Conservation (phyloP, 352 stramenopile genomes). For the Globisporangium spinosum region DNA sequence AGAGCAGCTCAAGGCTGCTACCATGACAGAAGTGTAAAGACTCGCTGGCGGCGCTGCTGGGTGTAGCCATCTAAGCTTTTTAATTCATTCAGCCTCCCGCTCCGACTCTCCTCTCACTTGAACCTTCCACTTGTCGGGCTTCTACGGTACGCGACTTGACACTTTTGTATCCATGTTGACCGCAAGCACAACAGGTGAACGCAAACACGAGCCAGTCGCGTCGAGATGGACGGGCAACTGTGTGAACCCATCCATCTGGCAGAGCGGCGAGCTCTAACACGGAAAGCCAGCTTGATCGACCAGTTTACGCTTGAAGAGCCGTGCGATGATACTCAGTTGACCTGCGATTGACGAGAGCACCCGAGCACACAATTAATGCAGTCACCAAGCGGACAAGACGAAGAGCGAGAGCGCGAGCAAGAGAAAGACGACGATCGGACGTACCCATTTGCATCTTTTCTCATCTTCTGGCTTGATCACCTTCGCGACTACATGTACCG, state of each 20-base stretch:
- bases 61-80: not conserved
- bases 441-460: not conserved
- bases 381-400: not conserved
- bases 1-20: not conserved
- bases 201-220: not conserved
- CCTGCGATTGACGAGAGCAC: not conserved
- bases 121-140: not conserved
- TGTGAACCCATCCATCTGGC: conserved; percentile 3
- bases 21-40: not conserved
- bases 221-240: not conserved
- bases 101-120: not conserved
- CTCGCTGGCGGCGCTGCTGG: not conserved
- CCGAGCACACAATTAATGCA: not conserved
- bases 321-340: not conserved
- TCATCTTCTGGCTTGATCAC: not conserved
- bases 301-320: not conserved
- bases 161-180: conserved; percentile 5
- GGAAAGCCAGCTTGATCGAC: not conserved
- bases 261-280: not conserved
- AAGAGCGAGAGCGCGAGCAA: not conserved
- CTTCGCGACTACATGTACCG: not conserved
- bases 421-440: no score
- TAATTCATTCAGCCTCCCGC: not conserved
- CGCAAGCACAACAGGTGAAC: not conserved
- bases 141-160: not conserved